phyloP scores from a whole-genome alignment of 495 filamentous ascomycete genomes.

The Cetradonia linearis region DNA sequence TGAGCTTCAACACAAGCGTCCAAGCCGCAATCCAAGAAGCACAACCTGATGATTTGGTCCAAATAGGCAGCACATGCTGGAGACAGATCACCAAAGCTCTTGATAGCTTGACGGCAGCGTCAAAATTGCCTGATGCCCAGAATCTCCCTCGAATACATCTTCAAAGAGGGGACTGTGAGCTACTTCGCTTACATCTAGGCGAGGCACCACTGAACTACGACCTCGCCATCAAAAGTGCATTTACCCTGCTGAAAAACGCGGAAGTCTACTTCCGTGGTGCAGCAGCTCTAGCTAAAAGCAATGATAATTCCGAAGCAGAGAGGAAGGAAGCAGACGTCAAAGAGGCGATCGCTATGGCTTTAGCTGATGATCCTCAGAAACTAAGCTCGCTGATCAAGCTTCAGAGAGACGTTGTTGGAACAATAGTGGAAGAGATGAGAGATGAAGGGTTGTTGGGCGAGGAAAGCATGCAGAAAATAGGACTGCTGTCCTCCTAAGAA shows the following conservation, averaged over 20 bases:
- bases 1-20: conserved; percentile 37
- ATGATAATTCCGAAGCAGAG: background rate
- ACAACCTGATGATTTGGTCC: conserved; percentile 25
- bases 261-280: conserved; percentile 56
- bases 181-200: conserved; percentile 48
- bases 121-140: conserved; percentile 41
- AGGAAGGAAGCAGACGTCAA: conserved; percentile 12
- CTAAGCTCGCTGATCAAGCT: conserved; percentile 32
- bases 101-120: conserved; percentile 41
- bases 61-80: conserved; percentile 35
- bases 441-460: conserved; percentile 40
- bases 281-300: conserved; percentile 11
- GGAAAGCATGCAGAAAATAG: conserved; percentile 9
- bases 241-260: conserved; percentile 49
- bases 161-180: conserved; percentile 51
- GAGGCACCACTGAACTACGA: conserved; percentile 36
- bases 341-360: conserved; percentile 37
- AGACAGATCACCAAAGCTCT: conserved; percentile 39
- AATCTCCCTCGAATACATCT: conserved; percentile 51
- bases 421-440: conserved; percentile 39
- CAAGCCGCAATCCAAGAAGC: conserved; percentile 23
- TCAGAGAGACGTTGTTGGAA: conserved; percentile 28
- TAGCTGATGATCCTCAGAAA: conserved; percentile 36
- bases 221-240: conserved; percentile 38
- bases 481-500: background rate